Percentiles rank a stretch among this genome's conserved stretches.
phyloP scores from a whole-genome alignment of 305 asterid genomes.

The Caryopteris hybrid region DNA sequence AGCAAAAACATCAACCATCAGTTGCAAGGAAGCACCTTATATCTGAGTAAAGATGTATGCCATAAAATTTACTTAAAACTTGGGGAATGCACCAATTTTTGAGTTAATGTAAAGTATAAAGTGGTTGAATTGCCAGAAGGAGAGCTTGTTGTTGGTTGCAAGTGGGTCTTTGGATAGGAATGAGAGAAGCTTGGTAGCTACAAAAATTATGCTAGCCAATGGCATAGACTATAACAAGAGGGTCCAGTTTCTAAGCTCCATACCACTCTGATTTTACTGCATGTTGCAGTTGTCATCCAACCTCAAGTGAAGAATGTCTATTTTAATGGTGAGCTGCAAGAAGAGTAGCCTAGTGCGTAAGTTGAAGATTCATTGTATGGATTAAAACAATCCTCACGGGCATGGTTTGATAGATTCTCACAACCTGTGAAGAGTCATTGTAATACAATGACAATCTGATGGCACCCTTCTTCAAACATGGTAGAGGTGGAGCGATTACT shows the following conservation, averaged over 20 bases:
- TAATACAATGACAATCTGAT: no score
- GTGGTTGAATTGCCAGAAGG: background rate
- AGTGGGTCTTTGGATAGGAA: background rate
- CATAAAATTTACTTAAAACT: background rate
- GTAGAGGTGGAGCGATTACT: no score
- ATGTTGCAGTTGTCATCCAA: background rate
- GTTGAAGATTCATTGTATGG: background rate
- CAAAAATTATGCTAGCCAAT: background rate
- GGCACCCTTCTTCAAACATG: no score
- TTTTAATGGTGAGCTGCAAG: background rate
- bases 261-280: background rate
- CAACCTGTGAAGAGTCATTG: no score
- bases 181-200: background rate
- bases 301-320: background rate
- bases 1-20: slow-evolving; percentile 17
- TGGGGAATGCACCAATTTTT: background rate
- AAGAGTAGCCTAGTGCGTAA: background rate
- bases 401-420: no score
- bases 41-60: background rate
- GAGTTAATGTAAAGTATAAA: no score
- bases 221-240: background rate
- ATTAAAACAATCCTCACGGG: no score
- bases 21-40: background rate
- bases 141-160: background rate
- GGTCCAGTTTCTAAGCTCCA: background rate